Base-by-base conservation (phyloP, 192 early-diverging fungal species). In the Mortierella antarctica region DNA sequence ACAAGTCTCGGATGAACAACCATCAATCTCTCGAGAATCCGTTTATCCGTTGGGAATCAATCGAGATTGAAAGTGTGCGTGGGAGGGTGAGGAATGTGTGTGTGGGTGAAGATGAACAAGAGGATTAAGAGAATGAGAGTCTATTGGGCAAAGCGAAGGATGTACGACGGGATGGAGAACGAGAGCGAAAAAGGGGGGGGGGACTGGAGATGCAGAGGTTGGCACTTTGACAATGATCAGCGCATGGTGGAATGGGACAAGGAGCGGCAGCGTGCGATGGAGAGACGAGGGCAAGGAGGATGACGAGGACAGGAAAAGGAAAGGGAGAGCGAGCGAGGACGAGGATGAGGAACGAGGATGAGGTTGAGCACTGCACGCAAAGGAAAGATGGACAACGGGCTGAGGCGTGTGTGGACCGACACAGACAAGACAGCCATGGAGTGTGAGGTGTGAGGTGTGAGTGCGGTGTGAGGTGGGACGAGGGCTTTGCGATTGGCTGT, bases 1-100 rank as follows among this genome's bases (percentile, higher is more conserved):
- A 80, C 69, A 17, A 71, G 65, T 62, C 69, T 71, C 21, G 76
- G 76, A 6, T 80, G 76, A 13, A 71, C 69, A 44, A 72, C 76
- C 76, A 80, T 80, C 47, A 17, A 7, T 47, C 13, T n/a, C n/a
- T 13, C 5, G 6, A 41, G 40, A 39, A 23, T 49, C 31, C 9
- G 48, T 39, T 31, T 50, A 12, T 12, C 31, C 21, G 10, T 50
- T 21, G 9, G 23, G 23, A 39, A n/a, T 1, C 13, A 10, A 11
- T 52, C 12, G 20, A 23, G 11, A 67, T 18, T 23, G 45, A 48
- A 40, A 10, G 42, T 21, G 17, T 42, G 21, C 6, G 63, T 0
- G 14, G 10, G 55, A 39, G 47, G 40, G 21, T 10, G 45, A 31
- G 66, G 18, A n/a, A 40, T 55, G 31, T 31, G 31, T 31, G 31